Evolutionary conservation across 441 rosid genomes (phyloP).

Genomic region (Pelargonium australe): DNA sequence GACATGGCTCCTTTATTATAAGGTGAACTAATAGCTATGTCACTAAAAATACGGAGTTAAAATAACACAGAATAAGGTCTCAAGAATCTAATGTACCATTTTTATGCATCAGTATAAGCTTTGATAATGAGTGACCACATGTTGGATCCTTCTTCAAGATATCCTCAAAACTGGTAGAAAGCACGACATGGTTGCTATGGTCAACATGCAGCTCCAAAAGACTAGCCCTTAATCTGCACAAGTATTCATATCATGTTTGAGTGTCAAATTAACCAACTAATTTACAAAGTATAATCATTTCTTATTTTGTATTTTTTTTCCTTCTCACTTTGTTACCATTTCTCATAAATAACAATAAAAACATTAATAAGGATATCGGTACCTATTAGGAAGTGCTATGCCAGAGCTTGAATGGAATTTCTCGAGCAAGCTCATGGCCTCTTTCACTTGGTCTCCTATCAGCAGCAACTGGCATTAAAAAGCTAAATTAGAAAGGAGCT

Average conservation of each 20-base stretch:
- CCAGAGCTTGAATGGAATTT: conserved; percentile 38
- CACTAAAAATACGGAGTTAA: background rate
- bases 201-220: conserved; percentile 47
- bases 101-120: conserved; percentile 54
- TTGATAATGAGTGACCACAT: conserved; percentile 45
- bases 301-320: background rate
- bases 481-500: background rate
- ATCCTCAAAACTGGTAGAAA: conserved; percentile 55
- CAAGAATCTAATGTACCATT: conserved; percentile 29
- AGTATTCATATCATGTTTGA: background rate
- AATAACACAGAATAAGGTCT: background rate
- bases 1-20: background rate
- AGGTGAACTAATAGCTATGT: background rate
- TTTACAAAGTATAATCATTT: too few species aligned
- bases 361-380: conserved; percentile 13
- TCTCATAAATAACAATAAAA: background rate
- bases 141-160: conserved; percentile 65
- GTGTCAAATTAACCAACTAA: background rate
- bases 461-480: conserved; percentile 46
- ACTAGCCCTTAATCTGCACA: conserved; percentile 49
- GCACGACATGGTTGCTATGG: conserved; percentile 26
- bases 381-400: conserved; percentile 56
- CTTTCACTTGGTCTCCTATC: conserved; percentile 52
- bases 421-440: conserved; percentile 53
- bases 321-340: background rate